Base-by-base conservation (phyloP, 2,329 filamentous ascomycete species). In the Hymenoscyphus linearis region DNA sequence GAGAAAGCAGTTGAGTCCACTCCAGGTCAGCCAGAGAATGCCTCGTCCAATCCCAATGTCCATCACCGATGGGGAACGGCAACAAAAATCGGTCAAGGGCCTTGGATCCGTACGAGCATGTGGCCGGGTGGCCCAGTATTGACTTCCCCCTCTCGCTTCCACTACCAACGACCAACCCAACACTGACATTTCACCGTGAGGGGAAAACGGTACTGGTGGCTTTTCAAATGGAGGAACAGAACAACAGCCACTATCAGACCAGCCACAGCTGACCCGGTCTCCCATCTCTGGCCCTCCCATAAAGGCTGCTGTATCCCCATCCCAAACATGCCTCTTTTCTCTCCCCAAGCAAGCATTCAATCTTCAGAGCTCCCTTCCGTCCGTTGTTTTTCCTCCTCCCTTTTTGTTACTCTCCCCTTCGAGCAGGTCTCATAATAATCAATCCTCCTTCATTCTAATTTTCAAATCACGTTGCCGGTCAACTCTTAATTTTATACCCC, bases 271-370 rank as follows among this genome's bases (percentile, higher is more conserved):
- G 55, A 57, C 55, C 52, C 25, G 52, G 27, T 13, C 25, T 7
- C 52, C 52, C 52, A 34, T 27, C 14, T 22, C 26, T 36, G 54
- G 34, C 54, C 34, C 54, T 56, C 54, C 34, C 54, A 61, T 72
- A 72, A 72, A 58, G 57, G 5, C 27, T 40, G 57, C 47, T 52
- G 44, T 52, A 58, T 60, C 63, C 70, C 70, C 68, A 58, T 59
- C 61, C 53, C 55, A 56, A 56, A 58, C 50, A 57, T 63, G 44
- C 53, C 64, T 60, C 64, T 56, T 69, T 63, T 72, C 67, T 58
- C 70, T 65, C 84, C 85, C 80, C 80, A 80, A 87, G 86, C 86
- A 89, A 89, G 85, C 79, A 78, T 72, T 79, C 76, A 81, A 81
- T 77, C 72, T 70, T 74, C 73, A 80, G 80, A 80, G 78, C 78